Evolutionary conservation across 345 rosid genomes (phyloP).

Genomic region (Gossypium rotundifolium): DNA sequence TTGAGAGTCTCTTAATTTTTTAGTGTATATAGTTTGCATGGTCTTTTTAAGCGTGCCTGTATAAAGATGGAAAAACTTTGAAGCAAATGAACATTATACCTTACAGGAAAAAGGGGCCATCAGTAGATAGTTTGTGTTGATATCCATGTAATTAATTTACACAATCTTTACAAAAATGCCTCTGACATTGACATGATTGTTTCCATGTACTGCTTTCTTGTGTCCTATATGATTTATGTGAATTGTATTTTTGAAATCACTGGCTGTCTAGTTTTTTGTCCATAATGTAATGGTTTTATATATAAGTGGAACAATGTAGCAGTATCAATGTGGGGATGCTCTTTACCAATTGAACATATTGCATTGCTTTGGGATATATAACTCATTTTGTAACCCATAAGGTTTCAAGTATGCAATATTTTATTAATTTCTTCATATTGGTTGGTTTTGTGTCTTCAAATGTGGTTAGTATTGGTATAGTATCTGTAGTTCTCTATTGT

Average conservation of each 20-base stretch:
- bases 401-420: background rate
- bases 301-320: background rate
- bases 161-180: background rate
- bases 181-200: background rate
- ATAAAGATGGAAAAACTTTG: background rate
- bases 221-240: background rate
- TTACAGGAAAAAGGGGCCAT: background rate
- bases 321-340: background rate
- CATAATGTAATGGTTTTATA: background rate
- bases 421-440: background rate
- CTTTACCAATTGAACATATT: background rate
- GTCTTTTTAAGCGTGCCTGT: background rate
- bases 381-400: background rate
- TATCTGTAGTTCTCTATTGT: background rate
- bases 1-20: background rate
- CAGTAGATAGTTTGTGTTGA: background rate
- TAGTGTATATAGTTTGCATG: background rate
- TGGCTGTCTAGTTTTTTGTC: background rate
- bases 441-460: background rate
- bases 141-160: background rate
- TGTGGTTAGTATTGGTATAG: background rate
- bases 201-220: background rate
- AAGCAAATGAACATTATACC: background rate
- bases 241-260: background rate
- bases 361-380: background rate